These are phyloP conservation scores for Penicillium arizonense DNA, from an alignment of 495 filamentous ascomycete species.

Conservation along the genomic window DNA sequence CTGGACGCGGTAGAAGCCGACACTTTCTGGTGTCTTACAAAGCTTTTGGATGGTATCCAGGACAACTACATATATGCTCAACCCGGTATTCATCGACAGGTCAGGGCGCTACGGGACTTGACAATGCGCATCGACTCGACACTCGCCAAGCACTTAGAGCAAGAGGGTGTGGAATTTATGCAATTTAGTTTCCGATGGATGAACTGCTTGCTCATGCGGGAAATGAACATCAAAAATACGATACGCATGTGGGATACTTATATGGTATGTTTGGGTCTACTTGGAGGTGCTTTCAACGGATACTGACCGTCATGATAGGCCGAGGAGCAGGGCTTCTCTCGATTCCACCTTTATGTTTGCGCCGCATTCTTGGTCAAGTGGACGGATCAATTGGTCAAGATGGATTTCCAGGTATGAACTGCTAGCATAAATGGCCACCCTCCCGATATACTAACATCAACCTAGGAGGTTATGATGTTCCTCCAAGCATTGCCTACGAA, in stretches of 20 bases:
- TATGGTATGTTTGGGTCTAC: conserved; percentile 60
- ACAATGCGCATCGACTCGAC: conserved; percentile 83
- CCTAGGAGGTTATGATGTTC: conserved; percentile 97
- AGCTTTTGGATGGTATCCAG: conserved; percentile 94
- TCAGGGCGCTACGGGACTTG: conserved; percentile 81
- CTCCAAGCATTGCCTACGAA: conserved; percentile 92
- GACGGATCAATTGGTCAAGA: conserved; percentile 90
- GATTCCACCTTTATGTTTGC: conserved; percentile 97
- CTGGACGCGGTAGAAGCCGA: conserved; percentile 97
- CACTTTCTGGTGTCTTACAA: conserved; percentile 97
- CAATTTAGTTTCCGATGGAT: conserved; percentile 99
- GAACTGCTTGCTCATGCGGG: conserved; percentile 97
- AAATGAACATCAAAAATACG: conserved; percentile 92
- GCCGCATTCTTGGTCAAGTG: conserved; percentile 99
- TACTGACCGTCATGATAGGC: conserved; percentile 55
- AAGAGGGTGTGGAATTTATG: conserved; percentile 94
- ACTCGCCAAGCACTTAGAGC: conserved; percentile 83
- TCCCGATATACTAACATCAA: conserved; percentile 4
- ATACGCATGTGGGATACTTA: conserved; percentile 99
- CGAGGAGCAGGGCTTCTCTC: conserved; percentile 96
- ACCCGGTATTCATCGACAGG: conserved; percentile 93
- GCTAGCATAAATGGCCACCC: not conserved
- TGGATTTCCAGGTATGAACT: conserved; percentile 75
- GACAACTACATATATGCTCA: conserved; percentile 98
- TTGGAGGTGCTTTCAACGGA: not conserved